Conservation (phyloP, 108 stramenopile genomes). For the Ochromonas danica region DNA sequence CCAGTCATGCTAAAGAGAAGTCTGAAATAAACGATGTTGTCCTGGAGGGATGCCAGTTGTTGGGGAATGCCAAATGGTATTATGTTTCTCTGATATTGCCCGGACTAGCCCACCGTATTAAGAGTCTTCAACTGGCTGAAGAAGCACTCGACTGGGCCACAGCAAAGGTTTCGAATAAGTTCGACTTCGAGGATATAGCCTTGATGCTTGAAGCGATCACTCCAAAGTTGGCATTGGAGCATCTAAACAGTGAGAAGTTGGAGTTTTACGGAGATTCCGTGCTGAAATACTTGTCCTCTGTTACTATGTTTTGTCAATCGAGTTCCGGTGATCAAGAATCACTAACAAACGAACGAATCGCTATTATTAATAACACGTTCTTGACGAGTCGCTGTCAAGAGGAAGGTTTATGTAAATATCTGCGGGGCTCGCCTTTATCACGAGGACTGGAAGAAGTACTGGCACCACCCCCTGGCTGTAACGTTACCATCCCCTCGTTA, state of each 20-base stretch:
- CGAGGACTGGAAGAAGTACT: slow-evolving; percentile 1
- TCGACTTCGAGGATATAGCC: too few relatives aligned
- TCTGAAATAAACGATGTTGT: too few relatives aligned
- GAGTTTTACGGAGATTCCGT: slow-evolving; percentile 20
- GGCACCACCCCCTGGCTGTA: too few relatives aligned
- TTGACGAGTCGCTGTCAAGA: not conserved
- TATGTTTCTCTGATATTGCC: too few relatives aligned
- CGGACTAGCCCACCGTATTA: too few relatives aligned
- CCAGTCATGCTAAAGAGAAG: too few relatives aligned
- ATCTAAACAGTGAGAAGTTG: not conserved
- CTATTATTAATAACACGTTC: not conserved
- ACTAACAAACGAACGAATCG: not conserved
- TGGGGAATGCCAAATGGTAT: too few relatives aligned
- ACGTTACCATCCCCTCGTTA: too few relatives aligned
- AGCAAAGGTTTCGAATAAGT: too few relatives aligned
- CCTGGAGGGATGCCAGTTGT: too few relatives aligned
- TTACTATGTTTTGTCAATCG: not conserved
- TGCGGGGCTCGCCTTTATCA: not conserved
- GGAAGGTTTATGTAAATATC: not conserved
- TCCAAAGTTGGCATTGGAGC: not conserved
- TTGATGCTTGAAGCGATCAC: slow-evolving; percentile 22
- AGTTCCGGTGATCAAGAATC: not conserved
- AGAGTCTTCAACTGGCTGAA: too few relatives aligned
- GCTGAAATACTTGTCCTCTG: not conserved
- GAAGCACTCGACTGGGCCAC: too few relatives aligned